phyloP scores from a whole-genome alignment of 73 alveolate species.

The Breviolum minutum region DNA sequence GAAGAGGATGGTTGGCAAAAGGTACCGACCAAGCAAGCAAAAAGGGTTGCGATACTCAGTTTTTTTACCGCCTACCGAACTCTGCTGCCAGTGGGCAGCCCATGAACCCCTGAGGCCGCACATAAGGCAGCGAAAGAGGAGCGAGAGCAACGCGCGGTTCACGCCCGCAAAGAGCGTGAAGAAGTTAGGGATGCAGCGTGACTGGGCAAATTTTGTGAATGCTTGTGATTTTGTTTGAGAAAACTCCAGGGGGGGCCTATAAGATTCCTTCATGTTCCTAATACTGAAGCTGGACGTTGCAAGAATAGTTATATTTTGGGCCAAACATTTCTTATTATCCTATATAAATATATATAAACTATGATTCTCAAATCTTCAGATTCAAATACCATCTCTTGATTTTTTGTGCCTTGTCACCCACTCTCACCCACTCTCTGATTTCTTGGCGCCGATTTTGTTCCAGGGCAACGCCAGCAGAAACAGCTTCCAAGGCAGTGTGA shows the following conservation, averaged over 20 bases:
- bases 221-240: neutral
- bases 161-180: neutral
- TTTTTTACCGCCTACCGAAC: neutral
- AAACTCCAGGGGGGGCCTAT: no score
- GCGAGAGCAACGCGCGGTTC: slow-evolving; percentile 21
- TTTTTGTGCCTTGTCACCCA: no score
- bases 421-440: no score
- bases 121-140: slow-evolving; percentile 41
- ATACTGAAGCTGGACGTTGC: no score
- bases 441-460: neutral
- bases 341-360: no score
- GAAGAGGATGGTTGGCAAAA: slow-evolving; percentile 52
- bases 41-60: neutral
- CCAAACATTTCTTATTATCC: no score
- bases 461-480: neutral
- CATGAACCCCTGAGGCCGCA: neutral
- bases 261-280: no score
- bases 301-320: no score
- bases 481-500: neutral
- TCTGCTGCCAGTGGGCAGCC: neutral
- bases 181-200: neutral
- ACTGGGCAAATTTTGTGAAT: neutral
- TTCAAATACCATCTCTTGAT: no score
- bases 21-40: slow-evolving; percentile 53
- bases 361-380: no score